Base-by-base conservation (phyloP, 2,329 filamentous ascomycete genomes). In the Colletotrichum shisoi region DNA sequence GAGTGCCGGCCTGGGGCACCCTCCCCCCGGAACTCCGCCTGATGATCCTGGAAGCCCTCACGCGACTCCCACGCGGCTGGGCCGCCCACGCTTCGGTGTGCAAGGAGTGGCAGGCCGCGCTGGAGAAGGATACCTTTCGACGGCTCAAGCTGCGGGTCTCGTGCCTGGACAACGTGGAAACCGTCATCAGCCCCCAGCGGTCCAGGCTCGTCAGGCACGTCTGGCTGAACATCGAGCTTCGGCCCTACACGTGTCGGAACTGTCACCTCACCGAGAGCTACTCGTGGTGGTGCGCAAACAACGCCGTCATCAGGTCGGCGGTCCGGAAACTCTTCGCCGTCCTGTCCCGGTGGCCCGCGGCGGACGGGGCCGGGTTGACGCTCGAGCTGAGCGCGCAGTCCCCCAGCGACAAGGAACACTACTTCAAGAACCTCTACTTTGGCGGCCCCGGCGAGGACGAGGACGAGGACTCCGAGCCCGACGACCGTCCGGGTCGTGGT, bases 401-500 rank as follows among this genome's bases (percentile, higher is more conserved):
- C 56, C 76, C 74, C 13, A 79, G 76, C 63, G 76, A 79, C 72
- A 72, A 52, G 12, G 66, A 77, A 53, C 74, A 79, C 68, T 79
- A 70, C 70, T 78, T 77, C 67, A 75, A 74, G 62, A 70, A 75
- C 63, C 64, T 71, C 24, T 54, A 70, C 66, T 74, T 76, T 39
- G 75, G 54, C 7, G 40, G 24, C 13, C n/a, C 0, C 17, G 46
- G 13, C 53, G 13, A 73, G 34, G 69, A 69, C 52, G 71, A 75
- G 37, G 69, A 70, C 52, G 71, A 75, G 21, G 21, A 66, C 27
- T 46, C 24, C 13, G 31, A 46, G 63, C 21, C 31, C 24, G 31
- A 34, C 31, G 31, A 34, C 2, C 31, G 8, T 9, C 31, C 8
- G 7, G 8, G 2, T 34, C 31, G 8, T 3, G 0, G 7, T 34